phyloP scores from a whole-genome alignment of 2,329 filamentous ascomycete genomes.

The Bipolaris cookei region DNA sequence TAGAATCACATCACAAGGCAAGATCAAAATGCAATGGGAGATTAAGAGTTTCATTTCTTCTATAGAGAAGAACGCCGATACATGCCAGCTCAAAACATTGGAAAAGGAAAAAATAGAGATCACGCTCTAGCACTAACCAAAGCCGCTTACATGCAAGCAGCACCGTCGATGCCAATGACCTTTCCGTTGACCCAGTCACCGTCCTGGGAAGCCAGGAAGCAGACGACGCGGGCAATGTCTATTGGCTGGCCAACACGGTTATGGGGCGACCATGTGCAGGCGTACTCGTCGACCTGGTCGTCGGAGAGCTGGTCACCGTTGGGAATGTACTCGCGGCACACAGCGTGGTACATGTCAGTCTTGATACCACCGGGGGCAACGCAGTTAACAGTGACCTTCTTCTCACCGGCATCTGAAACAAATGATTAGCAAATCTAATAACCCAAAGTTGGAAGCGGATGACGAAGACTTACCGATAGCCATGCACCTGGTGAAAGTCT shows the following conservation, averaged over 20 bases:
- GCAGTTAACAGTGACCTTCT: conserved; percentile 66
- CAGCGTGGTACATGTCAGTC: conserved; percentile 66
- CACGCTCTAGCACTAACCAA: conserved; percentile 3
- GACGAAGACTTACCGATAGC: conserved; percentile 56
- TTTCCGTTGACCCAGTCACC: conserved; percentile 64
- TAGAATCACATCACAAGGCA: not conserved
- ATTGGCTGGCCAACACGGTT: conserved; percentile 70
- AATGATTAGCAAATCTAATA: conserved; percentile 21
- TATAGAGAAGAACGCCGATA: conserved; percentile 13
- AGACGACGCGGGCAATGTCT: conserved; percentile 70
- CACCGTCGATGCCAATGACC: conserved; percentile 58
- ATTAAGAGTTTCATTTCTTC: conserved; percentile 9
- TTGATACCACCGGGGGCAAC: conserved; percentile 64
- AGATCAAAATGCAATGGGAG: not conserved
- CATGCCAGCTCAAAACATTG: conserved; percentile 13
- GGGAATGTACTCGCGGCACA: conserved; percentile 69
- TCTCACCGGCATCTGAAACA: conserved; percentile 56
- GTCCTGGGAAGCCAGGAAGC: conserved; percentile 64
- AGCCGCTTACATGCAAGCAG: conserved; percentile 50
- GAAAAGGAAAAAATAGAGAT: conserved; percentile 6
- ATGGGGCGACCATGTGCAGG: conserved; percentile 68
- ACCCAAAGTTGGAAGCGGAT: no score
- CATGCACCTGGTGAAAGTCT: conserved; percentile 62
- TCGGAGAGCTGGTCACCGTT: conserved; percentile 61
- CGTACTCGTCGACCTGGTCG: conserved; percentile 67